A percentile compares a stretch with the other conserved stretches of the same genome.
Evolutionary conservation across 805 yeast genomes (phyloP).

Genomic region (Helenozyma rhizophorensis): DNA sequence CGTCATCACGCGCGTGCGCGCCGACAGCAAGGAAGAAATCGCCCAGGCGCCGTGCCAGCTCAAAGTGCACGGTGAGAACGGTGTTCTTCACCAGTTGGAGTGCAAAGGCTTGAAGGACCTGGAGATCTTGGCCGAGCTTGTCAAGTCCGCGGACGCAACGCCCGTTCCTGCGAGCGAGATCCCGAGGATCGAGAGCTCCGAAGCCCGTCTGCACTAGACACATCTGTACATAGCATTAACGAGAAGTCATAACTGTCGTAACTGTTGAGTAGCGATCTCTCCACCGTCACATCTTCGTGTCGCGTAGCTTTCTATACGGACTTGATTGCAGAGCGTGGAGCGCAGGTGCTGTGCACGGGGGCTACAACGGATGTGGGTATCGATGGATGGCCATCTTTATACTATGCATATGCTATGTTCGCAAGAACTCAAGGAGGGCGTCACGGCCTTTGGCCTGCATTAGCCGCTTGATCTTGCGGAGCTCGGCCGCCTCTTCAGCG

Average conservation of each 20-base stretch:
- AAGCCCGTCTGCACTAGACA: no score
- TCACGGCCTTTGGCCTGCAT: conserved; percentile 69
- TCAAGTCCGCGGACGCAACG: conserved; percentile 48
- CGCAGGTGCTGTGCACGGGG: no score
- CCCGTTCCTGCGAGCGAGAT: conserved; percentile 46
- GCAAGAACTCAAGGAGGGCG: conserved; percentile 54
- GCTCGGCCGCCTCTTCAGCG: conserved; percentile 18
- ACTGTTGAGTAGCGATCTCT: no score
- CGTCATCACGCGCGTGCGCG: conserved; percentile 49
- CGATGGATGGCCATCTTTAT: no score
- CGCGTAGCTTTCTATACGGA: no score
- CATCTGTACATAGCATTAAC: no score
- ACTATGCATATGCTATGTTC: conserved; percentile 4
- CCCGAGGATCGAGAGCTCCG: conserved; percentile 22
- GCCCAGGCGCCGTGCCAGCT: conserved; percentile 11
- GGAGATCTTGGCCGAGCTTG: conserved; percentile 55
- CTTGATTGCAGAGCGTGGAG: no score
- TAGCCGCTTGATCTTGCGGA: conserved; percentile 59
- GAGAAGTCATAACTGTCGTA: no score
- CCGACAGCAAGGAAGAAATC: conserved; percentile 9
- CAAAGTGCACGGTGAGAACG: conserved; percentile 8
- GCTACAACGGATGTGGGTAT: no score
- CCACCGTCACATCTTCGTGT: no score
- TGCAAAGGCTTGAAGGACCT: conserved; percentile 47
- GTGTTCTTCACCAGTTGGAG: conserved; percentile 35